These are phyloP conservation scores for Penicillium janthinellum DNA, from an alignment of 2,329 filamentous ascomycete genomes.

Conservation along the genomic window DNA sequence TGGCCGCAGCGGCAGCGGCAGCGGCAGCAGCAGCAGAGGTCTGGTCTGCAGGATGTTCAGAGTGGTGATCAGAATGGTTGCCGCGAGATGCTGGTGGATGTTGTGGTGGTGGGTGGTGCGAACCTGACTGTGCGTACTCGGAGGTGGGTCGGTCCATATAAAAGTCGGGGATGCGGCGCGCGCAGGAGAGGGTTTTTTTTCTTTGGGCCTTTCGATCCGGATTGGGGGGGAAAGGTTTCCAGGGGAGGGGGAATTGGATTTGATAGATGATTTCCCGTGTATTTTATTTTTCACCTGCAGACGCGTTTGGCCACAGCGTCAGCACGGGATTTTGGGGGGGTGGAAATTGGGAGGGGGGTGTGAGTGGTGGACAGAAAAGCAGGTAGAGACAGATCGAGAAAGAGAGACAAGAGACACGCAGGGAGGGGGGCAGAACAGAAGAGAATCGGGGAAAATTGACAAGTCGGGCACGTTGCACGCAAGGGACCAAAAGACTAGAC, in stretches of 20 bases:
- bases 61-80: conserved; percentile 57
- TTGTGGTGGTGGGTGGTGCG: conserved; percentile 59
- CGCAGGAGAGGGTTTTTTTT: conserved; percentile 2
- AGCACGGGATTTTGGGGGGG: conserved; percentile 1
- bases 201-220: conserved; percentile 3
- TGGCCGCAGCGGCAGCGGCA: conserved; percentile 69
- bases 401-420: conserved; percentile 16
- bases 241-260: background rate
- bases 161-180: conserved; percentile 30
- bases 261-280: background rate
- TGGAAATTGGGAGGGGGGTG: background rate
- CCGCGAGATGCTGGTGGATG: conserved; percentile 51
- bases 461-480: conserved; percentile 21
- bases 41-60: conserved; percentile 85
- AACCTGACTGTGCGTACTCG: conserved; percentile 87
- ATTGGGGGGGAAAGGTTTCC: background rate
- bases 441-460: conserved; percentile 26
- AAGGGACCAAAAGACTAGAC: conserved; percentile 20
- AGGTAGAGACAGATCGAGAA: conserved; percentile 1
- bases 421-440: background rate
- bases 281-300: conserved; percentile 25
- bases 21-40: conserved; percentile 71
- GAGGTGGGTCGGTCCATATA: conserved; percentile 65
- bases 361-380: background rate
- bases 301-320: conserved; percentile 33